Evolutionary conservation across 768 basidiomycete genomes (phyloP).

Genomic region (Wakefieldia striispora): DNA sequence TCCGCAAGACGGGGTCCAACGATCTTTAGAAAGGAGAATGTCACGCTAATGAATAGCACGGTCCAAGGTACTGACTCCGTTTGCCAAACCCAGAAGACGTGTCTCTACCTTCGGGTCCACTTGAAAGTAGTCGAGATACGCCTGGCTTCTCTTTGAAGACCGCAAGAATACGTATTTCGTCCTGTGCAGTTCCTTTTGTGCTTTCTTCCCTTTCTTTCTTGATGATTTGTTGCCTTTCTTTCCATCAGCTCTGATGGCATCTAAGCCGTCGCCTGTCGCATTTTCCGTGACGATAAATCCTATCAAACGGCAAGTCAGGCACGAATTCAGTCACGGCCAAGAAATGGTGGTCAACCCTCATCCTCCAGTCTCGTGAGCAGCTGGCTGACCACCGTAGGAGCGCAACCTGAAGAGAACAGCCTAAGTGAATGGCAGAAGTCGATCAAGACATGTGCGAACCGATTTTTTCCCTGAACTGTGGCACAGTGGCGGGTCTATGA

Average conservation of each 20-base stretch:
- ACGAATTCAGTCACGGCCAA: not conserved
- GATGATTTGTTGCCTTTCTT: conserved; percentile 40
- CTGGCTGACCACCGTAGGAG: conserved; percentile 54
- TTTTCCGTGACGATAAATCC: conserved; percentile 60
- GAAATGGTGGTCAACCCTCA: conserved; percentile 49
- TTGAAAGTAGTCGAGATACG: conserved; percentile 69
- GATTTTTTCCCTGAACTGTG: conserved; percentile 58
- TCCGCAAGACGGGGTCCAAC: conserved; percentile 7
- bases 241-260: conserved; percentile 38
- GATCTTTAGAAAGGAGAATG: conserved; percentile 7
- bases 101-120: conserved; percentile 58
- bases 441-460: conserved; percentile 40
- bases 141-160: conserved; percentile 40
- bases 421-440: conserved; percentile 7
- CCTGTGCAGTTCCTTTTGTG: conserved; percentile 53
- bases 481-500: conserved; percentile 39
- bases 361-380: conserved; percentile 66
- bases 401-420: conserved; percentile 43
- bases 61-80: conserved; percentile 44
- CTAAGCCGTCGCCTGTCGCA: conserved; percentile 48
- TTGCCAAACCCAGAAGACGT: conserved; percentile 56
- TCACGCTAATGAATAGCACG: not conserved
- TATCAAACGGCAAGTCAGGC: conserved; percentile 27
- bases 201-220: conserved; percentile 42
- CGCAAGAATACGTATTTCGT: conserved; percentile 57